Conservation (phyloP, 2,329 filamentous ascomycete species). For the Harringtonia lauricola region DNA sequence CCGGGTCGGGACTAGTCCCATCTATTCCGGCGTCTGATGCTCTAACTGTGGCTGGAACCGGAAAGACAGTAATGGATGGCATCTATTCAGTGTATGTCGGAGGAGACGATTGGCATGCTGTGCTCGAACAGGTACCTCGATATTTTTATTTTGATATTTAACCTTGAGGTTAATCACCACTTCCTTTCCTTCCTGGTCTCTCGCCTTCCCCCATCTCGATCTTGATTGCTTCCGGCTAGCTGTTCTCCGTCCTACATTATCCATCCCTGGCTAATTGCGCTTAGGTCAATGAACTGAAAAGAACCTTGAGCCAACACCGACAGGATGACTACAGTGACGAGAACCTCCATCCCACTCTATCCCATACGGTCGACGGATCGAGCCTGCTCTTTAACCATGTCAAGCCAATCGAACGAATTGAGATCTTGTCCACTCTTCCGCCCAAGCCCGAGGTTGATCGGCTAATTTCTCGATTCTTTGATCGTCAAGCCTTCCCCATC, state of each 20-base stretch:
- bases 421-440: background rate
- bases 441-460: background rate
- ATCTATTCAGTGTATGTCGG: background rate
- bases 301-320: background rate
- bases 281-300: conserved; percentile 1
- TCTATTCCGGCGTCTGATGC: too few species aligned
- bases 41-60: background rate
- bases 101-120: background rate
- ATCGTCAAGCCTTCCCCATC: background rate
- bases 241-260: background rate
- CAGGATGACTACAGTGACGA: background rate
- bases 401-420: background rate
- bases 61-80: conserved; percentile 1
- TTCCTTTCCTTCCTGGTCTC: background rate
- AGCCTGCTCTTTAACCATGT: conserved; percentile 1
- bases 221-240: background rate
- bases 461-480: background rate
- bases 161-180: too few species aligned
- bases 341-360: background rate
- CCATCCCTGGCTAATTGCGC: background rate
- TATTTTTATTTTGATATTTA: too few species aligned
- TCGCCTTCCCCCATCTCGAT: background rate
- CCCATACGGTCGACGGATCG: background rate
- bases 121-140: background rate
- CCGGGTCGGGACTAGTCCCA: background rate